A percentile compares a stretch with the other conserved stretches of the same genome.
Conservation (phyloP, 768 basidiomycete genomes). For the Agrocybe pediades region DNA sequence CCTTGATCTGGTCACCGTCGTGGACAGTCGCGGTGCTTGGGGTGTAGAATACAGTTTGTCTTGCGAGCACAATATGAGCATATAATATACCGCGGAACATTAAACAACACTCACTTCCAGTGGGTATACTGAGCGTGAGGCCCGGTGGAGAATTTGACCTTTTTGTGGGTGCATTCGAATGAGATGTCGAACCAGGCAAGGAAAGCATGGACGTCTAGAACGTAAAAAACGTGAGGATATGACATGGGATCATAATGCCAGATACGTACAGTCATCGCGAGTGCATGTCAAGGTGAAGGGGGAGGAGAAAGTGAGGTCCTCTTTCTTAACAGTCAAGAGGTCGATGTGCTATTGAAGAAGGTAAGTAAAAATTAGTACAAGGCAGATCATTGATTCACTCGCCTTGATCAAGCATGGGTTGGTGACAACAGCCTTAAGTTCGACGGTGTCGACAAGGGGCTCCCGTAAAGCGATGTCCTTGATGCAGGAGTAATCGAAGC, state of each 20-base stretch:
- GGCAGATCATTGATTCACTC: slow-evolving; percentile 13
- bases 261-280: slow-evolving; percentile 85
- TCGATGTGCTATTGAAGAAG: slow-evolving; percentile 70
- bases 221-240: slow-evolving; percentile 5
- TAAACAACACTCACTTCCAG: slow-evolving; percentile 75
- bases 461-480: slow-evolving; percentile 97
- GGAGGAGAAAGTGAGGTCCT: slow-evolving; percentile 86
- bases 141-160: slow-evolving; percentile 94
- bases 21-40: slow-evolving; percentile 71
- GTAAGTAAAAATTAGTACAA: neutral
- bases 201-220: slow-evolving; percentile 91
- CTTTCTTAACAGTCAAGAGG: slow-evolving; percentile 89
- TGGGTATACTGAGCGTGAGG: slow-evolving; percentile 97
- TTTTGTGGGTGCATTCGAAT: slow-evolving; percentile 96
- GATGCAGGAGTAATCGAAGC: slow-evolving; percentile 99
- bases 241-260: neutral
- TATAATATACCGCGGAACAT: neutral
- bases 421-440: slow-evolving; percentile 92
- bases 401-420: slow-evolving; percentile 91
- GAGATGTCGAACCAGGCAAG: slow-evolving; percentile 98
- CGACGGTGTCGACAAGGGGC: slow-evolving; percentile 98
- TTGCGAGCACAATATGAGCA: slow-evolving; percentile 23
- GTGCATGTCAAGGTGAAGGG: slow-evolving; percentile 82
- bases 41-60: slow-evolving; percentile 99
- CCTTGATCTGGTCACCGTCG: slow-evolving; percentile 72